Evolutionary conservation across 768 basidiomycete genomes (phyloP).

Genomic region (Candolleomyces eurysporus): DNA sequence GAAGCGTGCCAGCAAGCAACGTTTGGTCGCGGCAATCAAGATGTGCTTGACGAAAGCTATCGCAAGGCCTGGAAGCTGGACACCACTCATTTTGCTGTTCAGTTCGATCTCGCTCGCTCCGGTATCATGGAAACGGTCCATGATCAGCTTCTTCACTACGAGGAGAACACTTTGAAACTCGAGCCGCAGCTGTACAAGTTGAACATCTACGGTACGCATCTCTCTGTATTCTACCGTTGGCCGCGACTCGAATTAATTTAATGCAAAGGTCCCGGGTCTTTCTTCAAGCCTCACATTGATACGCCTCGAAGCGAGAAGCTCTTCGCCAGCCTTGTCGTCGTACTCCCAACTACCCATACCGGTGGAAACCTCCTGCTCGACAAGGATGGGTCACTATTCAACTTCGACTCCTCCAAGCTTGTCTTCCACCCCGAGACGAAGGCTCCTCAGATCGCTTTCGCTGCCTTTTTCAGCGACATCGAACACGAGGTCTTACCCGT

Average conservation of each 20-base stretch:
- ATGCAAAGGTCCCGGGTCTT: slow-evolving; percentile 36
- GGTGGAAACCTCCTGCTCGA: slow-evolving; percentile 44
- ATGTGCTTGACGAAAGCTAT: slow-evolving; percentile 26
- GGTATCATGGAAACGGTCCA: slow-evolving; percentile 13
- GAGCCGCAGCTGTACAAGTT: slow-evolving; percentile 33
- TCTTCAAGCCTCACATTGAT: slow-evolving; percentile 52
- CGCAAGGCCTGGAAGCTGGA: slow-evolving; percentile 26
- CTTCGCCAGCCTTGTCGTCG: slow-evolving; percentile 52
- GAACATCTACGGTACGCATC: slow-evolving; percentile 33
- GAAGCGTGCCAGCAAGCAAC: slow-evolving; percentile 22
- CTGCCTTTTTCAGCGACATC: slow-evolving; percentile 38
- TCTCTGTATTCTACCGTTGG: not conserved
- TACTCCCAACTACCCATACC: slow-evolving; percentile 44
- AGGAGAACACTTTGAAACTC: slow-evolving; percentile 15
- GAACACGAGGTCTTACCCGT: slow-evolving; percentile 39
- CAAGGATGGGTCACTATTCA: slow-evolving; percentile 25
- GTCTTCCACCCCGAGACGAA: slow-evolving; percentile 1
- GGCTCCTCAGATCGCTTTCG: slow-evolving; percentile 27
- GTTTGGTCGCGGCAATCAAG: slow-evolving; percentile 19
- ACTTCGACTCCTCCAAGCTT: slow-evolving; percentile 33
- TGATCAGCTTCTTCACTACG: slow-evolving; percentile 14
- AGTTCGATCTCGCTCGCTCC: slow-evolving; percentile 13
- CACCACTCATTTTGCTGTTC: slow-evolving; percentile 15
- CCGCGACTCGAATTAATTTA: not conserved
- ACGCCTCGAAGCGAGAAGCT: slow-evolving; percentile 42